A percentile compares a stretch with the other conserved stretches of the same genome.
These are phyloP conservation scores for Drechmeria coniospora DNA, from an alignment of 2,329 filamentous ascomycete genomes.

Conservation along the genomic window DNA sequence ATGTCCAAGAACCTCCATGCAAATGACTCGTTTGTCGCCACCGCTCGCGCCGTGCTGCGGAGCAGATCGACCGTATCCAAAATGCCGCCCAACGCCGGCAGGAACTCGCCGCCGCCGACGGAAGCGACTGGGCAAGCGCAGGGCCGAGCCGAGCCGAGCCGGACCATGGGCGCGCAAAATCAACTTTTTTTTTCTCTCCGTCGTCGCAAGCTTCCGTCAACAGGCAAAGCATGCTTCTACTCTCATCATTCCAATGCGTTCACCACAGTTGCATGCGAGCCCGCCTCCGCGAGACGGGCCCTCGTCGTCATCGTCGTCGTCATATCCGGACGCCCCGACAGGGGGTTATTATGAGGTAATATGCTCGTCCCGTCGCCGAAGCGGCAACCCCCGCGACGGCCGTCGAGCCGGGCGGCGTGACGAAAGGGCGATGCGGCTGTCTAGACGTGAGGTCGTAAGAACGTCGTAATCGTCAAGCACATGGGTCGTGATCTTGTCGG, in stretches of 20 bases:
- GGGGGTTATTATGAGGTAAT: constrained; percentile 25
- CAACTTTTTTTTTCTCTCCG: constrained; percentile 11
- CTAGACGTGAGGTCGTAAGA: constrained; percentile 32
- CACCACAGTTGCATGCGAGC: not conserved
- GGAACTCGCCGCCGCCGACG: no score
- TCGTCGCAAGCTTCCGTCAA: constrained; percentile 2
- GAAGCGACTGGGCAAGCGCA: no score
- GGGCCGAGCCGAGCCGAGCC: no score
- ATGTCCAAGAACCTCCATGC: no score
- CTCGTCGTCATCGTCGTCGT: constrained; percentile 16
- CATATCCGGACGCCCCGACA: constrained; percentile 19
- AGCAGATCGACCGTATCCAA: no score
- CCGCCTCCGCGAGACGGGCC: not conserved
- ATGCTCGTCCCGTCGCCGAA: constrained; percentile 21
- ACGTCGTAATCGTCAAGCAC: constrained; percentile 30
- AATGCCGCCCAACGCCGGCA: no score
- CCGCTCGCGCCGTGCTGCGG: no score
- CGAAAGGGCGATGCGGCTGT: constrained; percentile 22
- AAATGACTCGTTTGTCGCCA: no score
- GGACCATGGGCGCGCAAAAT: no score
- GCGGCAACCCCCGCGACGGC: constrained; percentile 17
- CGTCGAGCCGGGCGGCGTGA: constrained; percentile 14
- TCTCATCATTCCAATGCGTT: constrained; percentile 1
- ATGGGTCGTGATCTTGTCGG: constrained; percentile 19
- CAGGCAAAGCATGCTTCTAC: not conserved